A percentile compares a stretch with the other conserved stretches of the same genome.
Conservation (phyloP, 139 green algal genomes). For the Astrephomene gubernaculifera region DNA sequence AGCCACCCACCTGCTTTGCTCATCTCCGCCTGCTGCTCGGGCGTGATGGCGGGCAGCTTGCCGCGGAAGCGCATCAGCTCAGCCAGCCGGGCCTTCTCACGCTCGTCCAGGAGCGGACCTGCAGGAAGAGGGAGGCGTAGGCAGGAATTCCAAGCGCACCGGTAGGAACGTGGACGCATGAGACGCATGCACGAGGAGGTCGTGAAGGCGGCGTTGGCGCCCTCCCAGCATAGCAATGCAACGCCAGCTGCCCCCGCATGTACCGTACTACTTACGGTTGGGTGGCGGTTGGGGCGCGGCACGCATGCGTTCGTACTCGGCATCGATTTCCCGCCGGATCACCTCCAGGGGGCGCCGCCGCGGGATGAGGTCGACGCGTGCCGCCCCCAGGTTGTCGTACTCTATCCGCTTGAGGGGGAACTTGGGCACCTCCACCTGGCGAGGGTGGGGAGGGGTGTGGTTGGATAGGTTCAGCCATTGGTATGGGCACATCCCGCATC, state of each 20-base stretch:
- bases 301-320: slow-evolving; percentile 41
- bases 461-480: too few species aligned
- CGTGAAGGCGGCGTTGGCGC: too few species aligned
- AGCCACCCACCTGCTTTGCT: background rate
- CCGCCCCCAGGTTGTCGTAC: slow-evolving; percentile 35
- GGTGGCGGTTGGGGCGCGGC: slow-evolving; percentile 2
- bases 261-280: slow-evolving; percentile 33
- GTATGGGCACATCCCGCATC: too few species aligned
- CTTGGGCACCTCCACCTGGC: slow-evolving; percentile 42
- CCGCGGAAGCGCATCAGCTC: slow-evolving; percentile 51
- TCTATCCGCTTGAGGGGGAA: slow-evolving; percentile 35
- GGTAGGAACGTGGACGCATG: too few species aligned
- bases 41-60: slow-evolving; percentile 42
- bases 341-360: slow-evolving; percentile 10
- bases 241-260: too few species aligned
- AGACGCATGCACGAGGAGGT: too few species aligned
- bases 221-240: too few species aligned
- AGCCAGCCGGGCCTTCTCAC: slow-evolving; percentile 51
- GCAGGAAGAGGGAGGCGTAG: too few species aligned
- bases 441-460: too few species aligned
- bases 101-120: slow-evolving; percentile 54
- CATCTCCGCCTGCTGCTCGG: background rate
- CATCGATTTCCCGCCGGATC: slow-evolving; percentile 32
- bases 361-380: slow-evolving; percentile 25
- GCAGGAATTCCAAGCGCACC: too few species aligned